Conservation (phyloP, 208 protist genomes). For the Sergeia podlipaevii region DNA sequence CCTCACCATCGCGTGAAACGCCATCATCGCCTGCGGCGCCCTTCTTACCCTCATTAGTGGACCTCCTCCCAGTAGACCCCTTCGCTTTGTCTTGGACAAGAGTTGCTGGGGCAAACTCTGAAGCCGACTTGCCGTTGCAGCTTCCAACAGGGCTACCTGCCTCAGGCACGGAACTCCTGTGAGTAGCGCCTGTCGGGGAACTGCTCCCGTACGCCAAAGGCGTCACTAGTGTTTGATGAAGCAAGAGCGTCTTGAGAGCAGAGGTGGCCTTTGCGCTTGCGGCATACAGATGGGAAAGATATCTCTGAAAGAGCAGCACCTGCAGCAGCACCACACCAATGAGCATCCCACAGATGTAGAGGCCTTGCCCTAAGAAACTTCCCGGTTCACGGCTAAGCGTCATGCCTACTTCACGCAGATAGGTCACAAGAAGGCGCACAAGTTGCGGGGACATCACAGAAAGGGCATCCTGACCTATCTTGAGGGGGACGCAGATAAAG, state of each 20-base stretch:
- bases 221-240: slow-evolving; percentile 41
- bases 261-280: slow-evolving; percentile 43
- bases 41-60: slow-evolving; percentile 9
- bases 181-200: slow-evolving; percentile 7
- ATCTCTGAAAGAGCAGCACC: slow-evolving; percentile 60
- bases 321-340: slow-evolving; percentile 44
- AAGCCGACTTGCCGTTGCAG: too few relatives aligned
- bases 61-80: slow-evolving; percentile 4
- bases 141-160: too few relatives aligned
- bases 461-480: slow-evolving; percentile 48
- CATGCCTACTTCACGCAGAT: slow-evolving; percentile 40
- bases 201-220: slow-evolving; percentile 37
- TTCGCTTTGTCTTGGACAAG: too few relatives aligned
- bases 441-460: slow-evolving; percentile 37
- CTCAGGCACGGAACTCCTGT: background rate
- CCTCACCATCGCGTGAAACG: slow-evolving; percentile 42
- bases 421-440: slow-evolving; percentile 47
- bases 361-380: slow-evolving; percentile 21
- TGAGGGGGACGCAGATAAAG: slow-evolving; percentile 57
- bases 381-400: slow-evolving; percentile 3
- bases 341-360: slow-evolving; percentile 39
- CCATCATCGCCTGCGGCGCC: background rate
- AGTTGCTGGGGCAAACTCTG: too few relatives aligned
- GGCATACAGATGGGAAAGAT: slow-evolving; percentile 62
- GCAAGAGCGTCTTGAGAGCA: slow-evolving; percentile 53